These are phyloP conservation scores for Candida krabiensis DNA, from an alignment of 805 yeast species.

Conservation along the genomic window DNA sequence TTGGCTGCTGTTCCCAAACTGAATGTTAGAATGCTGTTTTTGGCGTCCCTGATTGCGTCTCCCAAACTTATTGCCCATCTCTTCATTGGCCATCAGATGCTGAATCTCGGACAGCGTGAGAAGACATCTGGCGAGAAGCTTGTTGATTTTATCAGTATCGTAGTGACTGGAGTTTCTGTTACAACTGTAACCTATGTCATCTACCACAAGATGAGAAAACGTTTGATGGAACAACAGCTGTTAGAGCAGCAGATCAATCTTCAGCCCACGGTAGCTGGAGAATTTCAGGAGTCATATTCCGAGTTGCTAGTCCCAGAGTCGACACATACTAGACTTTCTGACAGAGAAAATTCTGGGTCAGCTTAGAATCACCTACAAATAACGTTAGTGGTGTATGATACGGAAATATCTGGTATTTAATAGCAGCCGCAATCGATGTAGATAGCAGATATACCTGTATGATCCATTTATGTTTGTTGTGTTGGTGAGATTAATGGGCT, in stretches of 20 bases:
- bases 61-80: conserved; percentile 80
- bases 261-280: no score
- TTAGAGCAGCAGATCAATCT: conserved; percentile 8
- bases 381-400: no score
- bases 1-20: conserved; percentile 84
- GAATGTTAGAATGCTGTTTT: conserved; percentile 55
- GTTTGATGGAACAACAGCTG: conserved; percentile 17
- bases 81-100: conserved; percentile 75
- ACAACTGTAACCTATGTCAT: conserved; percentile 64
- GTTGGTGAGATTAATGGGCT: no score
- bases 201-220: conserved; percentile 52
- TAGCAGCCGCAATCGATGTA: no score
- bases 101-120: conserved; percentile 61
- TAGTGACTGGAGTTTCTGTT: conserved; percentile 55
- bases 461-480: no score
- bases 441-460: no score
- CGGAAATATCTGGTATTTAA: no score
- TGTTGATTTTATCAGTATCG: conserved; percentile 62
- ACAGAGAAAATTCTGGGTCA: no score
- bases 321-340: no score
- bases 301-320: no score
- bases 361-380: no score
- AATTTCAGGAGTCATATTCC: no score
- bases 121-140: conserved; percentile 45
- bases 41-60: conserved; percentile 73